Conservation (phyloP, 2,329 filamentous ascomycete species). For the Colletotrichum tropicicola region DNA sequence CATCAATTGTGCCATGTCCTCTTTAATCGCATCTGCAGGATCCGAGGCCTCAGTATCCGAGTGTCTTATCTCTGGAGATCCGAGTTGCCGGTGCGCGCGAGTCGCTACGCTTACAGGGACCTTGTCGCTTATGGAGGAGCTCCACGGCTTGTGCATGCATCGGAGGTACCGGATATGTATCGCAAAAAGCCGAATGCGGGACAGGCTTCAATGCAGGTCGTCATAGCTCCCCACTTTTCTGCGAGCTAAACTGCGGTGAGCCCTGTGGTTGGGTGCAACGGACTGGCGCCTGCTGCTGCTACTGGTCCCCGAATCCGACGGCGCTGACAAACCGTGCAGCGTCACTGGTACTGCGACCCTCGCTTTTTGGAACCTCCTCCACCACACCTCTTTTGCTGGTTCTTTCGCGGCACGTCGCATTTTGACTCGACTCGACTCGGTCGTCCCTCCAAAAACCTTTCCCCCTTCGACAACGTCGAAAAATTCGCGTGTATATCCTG, state of each 20-base stretch:
- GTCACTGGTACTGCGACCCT: constrained; percentile 1
- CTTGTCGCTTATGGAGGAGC: neutral
- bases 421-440: constrained; percentile 17
- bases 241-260: constrained; percentile 22
- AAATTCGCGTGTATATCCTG: neutral
- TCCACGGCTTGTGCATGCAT: constrained; percentile 1
- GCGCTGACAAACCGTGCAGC: constrained; percentile 29
- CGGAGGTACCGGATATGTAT: constrained; percentile 26
- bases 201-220: constrained; percentile 30
- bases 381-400: constrained; percentile 7
- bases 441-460: constrained; percentile 16
- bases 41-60: neutral
- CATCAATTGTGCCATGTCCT: neutral
- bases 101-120: neutral
- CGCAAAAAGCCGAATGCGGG: constrained; percentile 25
- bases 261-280: constrained; percentile 7
- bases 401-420: constrained; percentile 23
- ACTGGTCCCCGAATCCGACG: constrained; percentile 1
- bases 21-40: neutral
- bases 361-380: constrained; percentile 21
- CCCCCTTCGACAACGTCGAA: neutral
- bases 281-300: neutral
- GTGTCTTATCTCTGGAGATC: neutral
- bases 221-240: constrained; percentile 30
- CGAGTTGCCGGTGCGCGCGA: constrained; percentile 13